A percentile compares a stretch with the other conserved stretches of the same genome.
These are phyloP conservation scores for Ganoderma lucidum DNA, from an alignment of 1,284 basidiomycete species.

Conservation along the genomic window DNA sequence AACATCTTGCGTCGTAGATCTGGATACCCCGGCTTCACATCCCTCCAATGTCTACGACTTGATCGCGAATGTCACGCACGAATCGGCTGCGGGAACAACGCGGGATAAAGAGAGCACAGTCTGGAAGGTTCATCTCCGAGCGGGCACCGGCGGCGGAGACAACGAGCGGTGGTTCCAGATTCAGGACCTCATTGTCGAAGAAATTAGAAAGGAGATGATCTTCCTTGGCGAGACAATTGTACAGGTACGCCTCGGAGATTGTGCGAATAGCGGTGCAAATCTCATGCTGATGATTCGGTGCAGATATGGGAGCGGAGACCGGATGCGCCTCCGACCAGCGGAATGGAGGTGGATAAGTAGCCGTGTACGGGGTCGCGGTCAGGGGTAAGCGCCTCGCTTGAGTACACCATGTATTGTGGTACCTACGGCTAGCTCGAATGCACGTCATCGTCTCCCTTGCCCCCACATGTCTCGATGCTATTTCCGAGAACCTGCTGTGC, in stretches of 20 bases:
- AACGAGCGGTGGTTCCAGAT: slow-evolving; percentile 96
- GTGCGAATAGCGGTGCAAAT: slow-evolving; percentile 8
- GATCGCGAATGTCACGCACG: slow-evolving; percentile 94
- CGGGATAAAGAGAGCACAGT: slow-evolving; percentile 86
- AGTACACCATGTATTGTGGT: background rate
- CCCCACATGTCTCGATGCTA: background rate
- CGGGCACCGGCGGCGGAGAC: slow-evolving; percentile 78
- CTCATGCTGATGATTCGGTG: slow-evolving; percentile 7
- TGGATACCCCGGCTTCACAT: slow-evolving; percentile 70
- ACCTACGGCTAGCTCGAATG: background rate
- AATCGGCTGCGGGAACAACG: slow-evolving; percentile 93
- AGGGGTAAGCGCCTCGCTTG: background rate
- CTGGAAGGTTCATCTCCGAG: slow-evolving; percentile 94
- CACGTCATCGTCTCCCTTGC: background rate
- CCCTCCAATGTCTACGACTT: slow-evolving; percentile 89
- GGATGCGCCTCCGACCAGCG: slow-evolving; percentile 33
- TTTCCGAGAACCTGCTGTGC: background rate
- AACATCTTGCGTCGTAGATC: slow-evolving; percentile 57
- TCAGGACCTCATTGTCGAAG: slow-evolving; percentile 96
- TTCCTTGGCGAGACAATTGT: slow-evolving; percentile 96
- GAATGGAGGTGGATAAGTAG: slow-evolving; percentile 37
- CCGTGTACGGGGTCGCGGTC: slow-evolving; percentile 3
- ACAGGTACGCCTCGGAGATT: slow-evolving; percentile 64
- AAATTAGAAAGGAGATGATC: slow-evolving; percentile 96
- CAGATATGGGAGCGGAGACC: slow-evolving; percentile 76